Evolutionary conservation across 106 monocot genomes (phyloP).

Genomic region (Acanthochlamys bracteata): DNA sequence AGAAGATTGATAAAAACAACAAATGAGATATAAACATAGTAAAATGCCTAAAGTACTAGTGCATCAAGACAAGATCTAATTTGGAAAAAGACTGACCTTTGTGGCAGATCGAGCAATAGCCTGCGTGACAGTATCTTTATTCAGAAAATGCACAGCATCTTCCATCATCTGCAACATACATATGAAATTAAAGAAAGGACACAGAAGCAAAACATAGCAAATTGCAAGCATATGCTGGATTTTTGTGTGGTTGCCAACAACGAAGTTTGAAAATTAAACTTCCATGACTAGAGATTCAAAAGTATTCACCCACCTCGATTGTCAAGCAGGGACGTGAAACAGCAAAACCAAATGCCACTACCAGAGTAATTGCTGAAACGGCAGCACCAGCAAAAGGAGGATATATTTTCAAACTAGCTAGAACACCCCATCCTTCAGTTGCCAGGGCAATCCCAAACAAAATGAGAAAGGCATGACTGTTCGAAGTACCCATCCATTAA

Average conservation of each 20-base stretch:
- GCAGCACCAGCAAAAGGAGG: slow-evolving; percentile 97
- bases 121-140: slow-evolving; percentile 90
- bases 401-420: slow-evolving; percentile 85
- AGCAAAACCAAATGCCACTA: slow-evolving; percentile 93
- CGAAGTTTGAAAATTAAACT: too few species aligned
- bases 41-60: not conserved
- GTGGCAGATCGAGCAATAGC: slow-evolving; percentile 90
- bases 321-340: slow-evolving; percentile 92
- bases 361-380: slow-evolving; percentile 91
- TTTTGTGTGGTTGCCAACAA: too few species aligned
- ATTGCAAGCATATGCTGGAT: too few species aligned
- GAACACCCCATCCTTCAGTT: slow-evolving; percentile 90
- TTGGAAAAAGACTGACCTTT: slow-evolving; percentile 83
- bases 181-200: too few species aligned
- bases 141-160: slow-evolving; percentile 92
- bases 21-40: slow-evolving; percentile 3
- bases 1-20: too few species aligned
- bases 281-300: not conserved
- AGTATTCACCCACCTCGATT: slow-evolving; percentile 55
- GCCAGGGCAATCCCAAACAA: slow-evolving; percentile 88
- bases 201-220: too few species aligned
- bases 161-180: slow-evolving; percentile 72
- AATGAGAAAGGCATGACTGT: slow-evolving; percentile 80
- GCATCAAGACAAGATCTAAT: not conserved
- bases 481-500: too few species aligned